phyloP scores from a whole-genome alignment of 2,329 filamentous ascomycete species.

The Arthroderma uncinatum region DNA sequence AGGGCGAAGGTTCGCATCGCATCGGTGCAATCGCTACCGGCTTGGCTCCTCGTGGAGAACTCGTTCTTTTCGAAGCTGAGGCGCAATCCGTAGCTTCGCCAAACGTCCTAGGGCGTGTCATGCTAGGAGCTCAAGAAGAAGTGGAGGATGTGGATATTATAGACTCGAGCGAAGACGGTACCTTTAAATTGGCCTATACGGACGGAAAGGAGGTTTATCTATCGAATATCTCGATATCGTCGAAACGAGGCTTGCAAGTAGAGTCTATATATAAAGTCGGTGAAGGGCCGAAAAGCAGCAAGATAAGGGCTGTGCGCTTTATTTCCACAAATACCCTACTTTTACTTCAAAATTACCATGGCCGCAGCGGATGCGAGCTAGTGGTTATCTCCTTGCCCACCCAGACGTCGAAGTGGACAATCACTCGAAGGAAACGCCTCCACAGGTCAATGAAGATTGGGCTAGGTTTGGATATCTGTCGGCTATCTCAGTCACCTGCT shows the following conservation, averaged over 20 bases:
- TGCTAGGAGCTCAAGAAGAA: constrained; percentile 42
- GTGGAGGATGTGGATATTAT: constrained; percentile 38
- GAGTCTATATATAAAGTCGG: constrained; percentile 16
- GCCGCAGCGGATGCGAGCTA: constrained; percentile 46
- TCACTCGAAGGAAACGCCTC: constrained; percentile 47
- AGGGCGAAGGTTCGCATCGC: constrained; percentile 44
- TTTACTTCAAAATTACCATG: constrained; percentile 46
- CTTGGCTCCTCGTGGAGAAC: constrained; percentile 61
- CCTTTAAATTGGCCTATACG: constrained; percentile 67
- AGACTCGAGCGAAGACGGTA: constrained; percentile 22
- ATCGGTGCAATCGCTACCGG: constrained; percentile 71
- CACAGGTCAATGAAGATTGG: constrained; percentile 60
- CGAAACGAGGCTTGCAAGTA: constrained; percentile 30
- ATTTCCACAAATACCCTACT: constrained; percentile 44
- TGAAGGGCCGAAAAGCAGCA: constrained; percentile 28
- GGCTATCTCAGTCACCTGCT: constrained; percentile 49
- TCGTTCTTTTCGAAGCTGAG: constrained; percentile 66
- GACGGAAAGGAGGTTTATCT: constrained; percentile 64
- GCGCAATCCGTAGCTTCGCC: constrained; percentile 39
- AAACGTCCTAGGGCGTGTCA: constrained; percentile 46
- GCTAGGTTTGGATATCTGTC: constrained; percentile 64
- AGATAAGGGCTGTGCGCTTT: constrained; percentile 47
- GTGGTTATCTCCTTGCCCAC: constrained; percentile 34
- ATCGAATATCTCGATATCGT: constrained; percentile 46
- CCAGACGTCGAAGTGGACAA: constrained; percentile 28